Evolutionary conservation across 306 rosid species (phyloP), one percentile per base, ranked within the genome.

Genomic region (Dicorynia guianensis): DNA sequence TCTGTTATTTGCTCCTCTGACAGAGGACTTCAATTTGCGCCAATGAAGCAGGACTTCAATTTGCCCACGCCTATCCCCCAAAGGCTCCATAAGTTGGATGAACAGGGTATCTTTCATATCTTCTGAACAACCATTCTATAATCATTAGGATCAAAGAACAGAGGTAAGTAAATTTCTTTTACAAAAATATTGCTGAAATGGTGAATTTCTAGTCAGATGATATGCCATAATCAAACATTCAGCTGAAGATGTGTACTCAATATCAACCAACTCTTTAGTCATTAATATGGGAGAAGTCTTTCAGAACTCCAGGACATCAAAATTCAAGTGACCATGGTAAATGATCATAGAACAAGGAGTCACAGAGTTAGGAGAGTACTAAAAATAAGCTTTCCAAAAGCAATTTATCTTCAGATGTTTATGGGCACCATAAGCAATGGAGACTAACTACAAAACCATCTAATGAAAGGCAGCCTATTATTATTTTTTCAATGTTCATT

Each of bases 41-140:
- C 69, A 11, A 18, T 47, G 36, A 42, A 63, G 15, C 69, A 63
- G 5, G 52, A 63, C 40, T 20, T n/a, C n/a, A n/a, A n/a, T n/a
- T n/a, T 57, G 25, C 98, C 98, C 59, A 94, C 70, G 60, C 98
- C 98, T 93, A 94, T 87, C 25, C 98, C 98, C 96, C 94, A 91
- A 81, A 94, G 49, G 98, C 90, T 19, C 98, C 98, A 74, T 73
- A 62, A 43, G 97, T 90, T 69, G 98, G 98, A 82, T 87, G 97
- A 67, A 94, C 97, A 44, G 90, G 96, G 74, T 91, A 94, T 85
- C 90, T 91, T 81, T 86, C 49, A 60, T 88, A 85, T 79, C 91
- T 94, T 69, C 87, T 42, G 67, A 87, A 76, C 73, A 88, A 60
- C 59, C 96, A 96, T 80, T 94, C 90, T 80, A 94, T 94, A 36